A percentile compares a stretch with the other conserved stretches of the same genome.
phyloP scores from a whole-genome alignment of 202 grass and related monocot genomes.

The Sporobolus alterniflorus region DNA sequence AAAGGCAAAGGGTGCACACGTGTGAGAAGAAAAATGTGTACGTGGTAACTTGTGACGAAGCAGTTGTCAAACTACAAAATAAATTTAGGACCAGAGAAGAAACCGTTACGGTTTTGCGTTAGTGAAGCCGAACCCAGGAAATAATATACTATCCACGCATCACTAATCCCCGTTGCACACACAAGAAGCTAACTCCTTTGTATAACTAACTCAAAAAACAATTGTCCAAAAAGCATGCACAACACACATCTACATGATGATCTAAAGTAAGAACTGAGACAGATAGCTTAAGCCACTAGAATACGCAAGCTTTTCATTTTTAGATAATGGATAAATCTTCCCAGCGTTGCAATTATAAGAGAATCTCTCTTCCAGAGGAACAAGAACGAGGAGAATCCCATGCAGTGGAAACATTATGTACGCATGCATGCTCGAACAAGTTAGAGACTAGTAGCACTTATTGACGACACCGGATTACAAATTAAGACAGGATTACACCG shows the following conservation, averaged over 20 bases:
- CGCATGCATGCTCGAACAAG: slow-evolving; percentile 25
- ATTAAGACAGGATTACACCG: slow-evolving; percentile 55
- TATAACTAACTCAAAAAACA: slow-evolving; percentile 45
- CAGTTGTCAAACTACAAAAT: slow-evolving; percentile 46
- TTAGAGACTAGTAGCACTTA: slow-evolving; percentile 36
- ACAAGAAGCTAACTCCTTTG: slow-evolving; percentile 42
- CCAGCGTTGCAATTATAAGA: slow-evolving; percentile 41
- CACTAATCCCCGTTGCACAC: slow-evolving; percentile 43
- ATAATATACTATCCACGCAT: slow-evolving; percentile 49
- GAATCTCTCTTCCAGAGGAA: slow-evolving; percentile 51
- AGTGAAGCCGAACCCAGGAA: slow-evolving; percentile 12
- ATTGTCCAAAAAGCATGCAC: slow-evolving; percentile 35
- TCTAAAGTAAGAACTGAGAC: slow-evolving; percentile 53
- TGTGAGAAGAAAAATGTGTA: slow-evolving; percentile 42
- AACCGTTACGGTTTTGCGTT: slow-evolving; percentile 27
- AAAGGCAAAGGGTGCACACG: slow-evolving; percentile 50
- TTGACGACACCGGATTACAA: slow-evolving; percentile 36
- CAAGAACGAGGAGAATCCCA: slow-evolving; percentile 24
- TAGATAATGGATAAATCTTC: too few relatives aligned
- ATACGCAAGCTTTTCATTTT: slow-evolving; percentile 41
- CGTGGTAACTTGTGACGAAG: slow-evolving; percentile 51
- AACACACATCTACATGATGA: slow-evolving; percentile 37
- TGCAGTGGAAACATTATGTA: slow-evolving; percentile 8
- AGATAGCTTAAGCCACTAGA: slow-evolving; percentile 54
- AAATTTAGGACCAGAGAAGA: slow-evolving; percentile 33